Evolutionary conservation across 2,329 filamentous ascomycete species (phyloP).

Genomic region (Colletotrichum melonis): DNA sequence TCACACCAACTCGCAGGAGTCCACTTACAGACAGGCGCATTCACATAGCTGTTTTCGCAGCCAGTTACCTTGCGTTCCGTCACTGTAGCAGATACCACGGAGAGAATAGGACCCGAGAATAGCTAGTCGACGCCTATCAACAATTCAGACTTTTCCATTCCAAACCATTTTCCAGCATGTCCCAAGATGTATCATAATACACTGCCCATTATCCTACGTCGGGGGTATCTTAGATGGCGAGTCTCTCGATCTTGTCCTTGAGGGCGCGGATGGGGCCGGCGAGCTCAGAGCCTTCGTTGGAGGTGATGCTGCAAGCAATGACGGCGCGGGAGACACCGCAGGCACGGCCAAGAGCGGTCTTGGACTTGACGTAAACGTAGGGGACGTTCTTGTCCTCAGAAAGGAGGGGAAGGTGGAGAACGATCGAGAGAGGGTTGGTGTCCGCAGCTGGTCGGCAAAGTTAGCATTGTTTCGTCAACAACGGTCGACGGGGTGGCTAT

Average conservation of each 20-base stretch:
- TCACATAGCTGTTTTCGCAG: background rate
- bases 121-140: slow-evolving; percentile 27
- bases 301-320: slow-evolving; percentile 89
- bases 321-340: slow-evolving; percentile 91
- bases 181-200: slow-evolving; percentile 5
- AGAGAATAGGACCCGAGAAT: background rate
- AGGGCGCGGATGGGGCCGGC: slow-evolving; percentile 87
- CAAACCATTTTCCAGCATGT: slow-evolving; percentile 5
- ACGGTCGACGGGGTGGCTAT: background rate
- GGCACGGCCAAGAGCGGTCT: slow-evolving; percentile 88
- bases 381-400: slow-evolving; percentile 84
- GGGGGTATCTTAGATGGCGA: slow-evolving; percentile 79
- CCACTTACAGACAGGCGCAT: background rate
- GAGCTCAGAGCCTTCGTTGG: slow-evolving; percentile 90
- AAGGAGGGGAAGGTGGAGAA: slow-evolving; percentile 89
- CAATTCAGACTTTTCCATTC: slow-evolving; percentile 26
- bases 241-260: slow-evolving; percentile 95
- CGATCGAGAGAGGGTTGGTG: slow-evolving; percentile 86
- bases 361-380: slow-evolving; percentile 69
- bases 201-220: slow-evolving; percentile 1
- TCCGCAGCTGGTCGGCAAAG: slow-evolving; percentile 72
- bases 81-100: background rate
- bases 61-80: background rate
- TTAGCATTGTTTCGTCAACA: background rate
- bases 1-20: background rate